Percentiles rank a stretch among this genome's conserved stretches.
phyloP scores from a whole-genome alignment of 1,284 basidiomycete genomes.

The Naganishia liquefaciens region DNA sequence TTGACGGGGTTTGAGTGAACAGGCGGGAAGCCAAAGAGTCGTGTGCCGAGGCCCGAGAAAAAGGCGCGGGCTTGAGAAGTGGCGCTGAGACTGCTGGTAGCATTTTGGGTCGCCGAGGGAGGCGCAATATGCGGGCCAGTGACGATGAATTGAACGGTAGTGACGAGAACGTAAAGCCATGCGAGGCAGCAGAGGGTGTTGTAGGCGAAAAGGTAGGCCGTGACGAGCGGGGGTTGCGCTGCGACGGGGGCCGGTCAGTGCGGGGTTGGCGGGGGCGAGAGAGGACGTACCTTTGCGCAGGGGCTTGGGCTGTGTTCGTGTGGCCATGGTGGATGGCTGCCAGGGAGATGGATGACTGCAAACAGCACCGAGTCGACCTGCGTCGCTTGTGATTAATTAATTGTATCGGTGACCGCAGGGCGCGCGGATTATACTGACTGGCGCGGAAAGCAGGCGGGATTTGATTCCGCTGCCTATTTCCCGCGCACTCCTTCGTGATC shows the following conservation, averaged over 20 bases:
- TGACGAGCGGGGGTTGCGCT: slow-evolving; percentile 19
- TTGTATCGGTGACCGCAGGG: too few relatives aligned
- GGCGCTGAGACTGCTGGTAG: neutral
- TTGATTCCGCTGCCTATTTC: too few relatives aligned
- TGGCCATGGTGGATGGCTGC: slow-evolving; percentile 1
- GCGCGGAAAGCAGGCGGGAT: too few relatives aligned
- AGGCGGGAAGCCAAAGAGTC: slow-evolving; percentile 1
- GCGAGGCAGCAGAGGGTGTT: slow-evolving; percentile 29
- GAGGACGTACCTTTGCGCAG: neutral
- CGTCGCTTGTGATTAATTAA: too few relatives aligned
- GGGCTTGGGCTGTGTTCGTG: slow-evolving; percentile 9
- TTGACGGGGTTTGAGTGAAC: neutral
- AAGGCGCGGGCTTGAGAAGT: neutral
- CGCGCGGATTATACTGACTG: too few relatives aligned
- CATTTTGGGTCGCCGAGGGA: neutral
- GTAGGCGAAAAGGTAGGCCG: slow-evolving; percentile 32
- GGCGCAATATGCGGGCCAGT: slow-evolving; percentile 5
- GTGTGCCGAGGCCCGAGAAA: neutral
- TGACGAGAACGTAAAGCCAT: slow-evolving; percentile 31
- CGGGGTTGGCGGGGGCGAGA: neutral
- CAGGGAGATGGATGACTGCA: neutral
- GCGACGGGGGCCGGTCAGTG: neutral
- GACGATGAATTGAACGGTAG: slow-evolving; percentile 28
- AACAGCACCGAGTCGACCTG: too few relatives aligned
- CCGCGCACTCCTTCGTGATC: too few relatives aligned